Evolutionary conservation across 176 grass and related monocot species (phyloP).

Genomic region (Raddia guianensis): DNA sequence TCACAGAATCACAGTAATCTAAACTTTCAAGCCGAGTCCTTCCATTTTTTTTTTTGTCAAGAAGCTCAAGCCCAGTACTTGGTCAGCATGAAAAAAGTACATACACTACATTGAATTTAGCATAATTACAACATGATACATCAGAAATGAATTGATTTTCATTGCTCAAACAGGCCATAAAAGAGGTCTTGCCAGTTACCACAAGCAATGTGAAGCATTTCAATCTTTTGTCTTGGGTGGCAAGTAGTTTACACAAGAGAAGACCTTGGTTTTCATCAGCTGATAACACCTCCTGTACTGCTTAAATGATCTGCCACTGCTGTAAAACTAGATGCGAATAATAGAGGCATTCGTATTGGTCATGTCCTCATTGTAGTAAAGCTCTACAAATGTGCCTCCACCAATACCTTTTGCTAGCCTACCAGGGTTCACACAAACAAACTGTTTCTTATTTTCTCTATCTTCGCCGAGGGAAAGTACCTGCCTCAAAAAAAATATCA

Average conservation of each 20-base stretch:
- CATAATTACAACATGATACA: conserved; percentile 3
- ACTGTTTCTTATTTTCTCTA: conserved; percentile 14
- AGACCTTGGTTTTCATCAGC: not conserved
- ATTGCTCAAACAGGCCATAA: not conserved
- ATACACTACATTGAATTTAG: not conserved
- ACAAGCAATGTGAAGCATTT: not conserved
- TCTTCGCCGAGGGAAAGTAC: conserved; percentile 58
- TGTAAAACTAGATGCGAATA: conserved; percentile 69
- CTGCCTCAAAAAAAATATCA: conserved; percentile 49
- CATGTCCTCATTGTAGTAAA: conserved; percentile 60
- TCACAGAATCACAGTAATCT: conserved; percentile 1
- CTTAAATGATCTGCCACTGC: not conserved
- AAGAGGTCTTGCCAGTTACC: not conserved
- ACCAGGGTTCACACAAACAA: conserved; percentile 84
- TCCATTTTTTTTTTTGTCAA: not conserved
- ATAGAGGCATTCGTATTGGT: conserved; percentile 62
- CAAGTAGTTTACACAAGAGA: not conserved
- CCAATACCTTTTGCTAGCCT: conserved; percentile 92
- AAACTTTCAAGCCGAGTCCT: not conserved
- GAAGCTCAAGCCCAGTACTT: not conserved
- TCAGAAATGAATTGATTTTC: conserved; percentile 4
- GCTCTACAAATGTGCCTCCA: conserved; percentile 85
- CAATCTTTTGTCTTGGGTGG: not conserved
- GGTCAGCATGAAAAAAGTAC: conserved; percentile 12
- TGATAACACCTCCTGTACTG: not conserved